Base-by-base conservation (phyloP, 73 alveolate species). In the Paramecium primaurelia region DNA sequence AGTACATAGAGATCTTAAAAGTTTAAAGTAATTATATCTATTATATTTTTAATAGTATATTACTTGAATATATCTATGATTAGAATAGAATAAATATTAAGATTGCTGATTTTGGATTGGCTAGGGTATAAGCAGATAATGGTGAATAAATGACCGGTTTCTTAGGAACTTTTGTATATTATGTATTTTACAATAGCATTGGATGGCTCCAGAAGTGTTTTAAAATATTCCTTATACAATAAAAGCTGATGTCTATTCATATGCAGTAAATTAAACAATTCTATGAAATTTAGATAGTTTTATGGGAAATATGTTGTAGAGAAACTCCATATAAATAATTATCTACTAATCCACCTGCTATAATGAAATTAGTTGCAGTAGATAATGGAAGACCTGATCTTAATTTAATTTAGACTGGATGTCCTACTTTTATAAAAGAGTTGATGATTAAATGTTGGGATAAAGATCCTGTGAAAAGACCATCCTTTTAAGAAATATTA, bases 121-220 rank as follows among this genome's bases (percentile, higher is more conserved):
- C 99, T 22, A 94, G 99, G 86, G 96, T 91, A 59, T 92, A 93
- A 84, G 68, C 91, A 22, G 93, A 94, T 34, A 90, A 86, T 28
- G 92, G 86, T 71, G 96, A 89, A 37, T 26, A 37, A 86, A 91
- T 96, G 95, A 94, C 98, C 6, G 98, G 98, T 28, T 95, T 94
- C n/a, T 93, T 95, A 37, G 97, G 97, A 49, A 95, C 96, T 11
- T 90, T 85, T 75, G 92, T 91, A 91, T 92, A 6, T n/a, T 59
- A 68, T 7, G 20, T 37, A 58, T 75, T 64, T 97, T 96, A 9
- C 92, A 54, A 97, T 96, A 95, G 94, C 98, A 96, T 93, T 98
- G 99, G 99, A 98, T 97, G 99, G 99, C 99, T 11, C 99, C 99
- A 51, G 99, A 98, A 90, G 96, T 98, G 9, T 93, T 97, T 22